These are phyloP conservation scores for Aureobasidium subglaciale DNA, from an alignment of 2,329 filamentous ascomycete species.

Conservation along the genomic window DNA sequence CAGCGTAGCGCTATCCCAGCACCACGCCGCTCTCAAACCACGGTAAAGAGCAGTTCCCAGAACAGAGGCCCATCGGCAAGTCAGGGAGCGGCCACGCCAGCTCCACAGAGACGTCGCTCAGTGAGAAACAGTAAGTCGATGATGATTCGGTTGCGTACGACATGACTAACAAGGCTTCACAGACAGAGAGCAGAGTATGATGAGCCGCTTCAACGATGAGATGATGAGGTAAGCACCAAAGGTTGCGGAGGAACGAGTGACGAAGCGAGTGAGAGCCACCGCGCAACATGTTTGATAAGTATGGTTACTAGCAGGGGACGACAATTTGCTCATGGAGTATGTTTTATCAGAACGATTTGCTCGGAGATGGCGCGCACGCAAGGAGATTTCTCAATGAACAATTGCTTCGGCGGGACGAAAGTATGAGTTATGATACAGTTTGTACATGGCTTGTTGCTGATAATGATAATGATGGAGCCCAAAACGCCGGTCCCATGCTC, in stretches of 20 bases:
- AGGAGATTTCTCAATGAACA: background rate
- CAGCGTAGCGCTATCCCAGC: background rate
- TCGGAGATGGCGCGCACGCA: background rate
- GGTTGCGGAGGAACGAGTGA: no score
- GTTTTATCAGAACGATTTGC: background rate
- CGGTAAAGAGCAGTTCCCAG: background rate
- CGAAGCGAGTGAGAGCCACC: no score
- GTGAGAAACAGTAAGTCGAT: background rate
- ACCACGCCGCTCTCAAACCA: background rate
- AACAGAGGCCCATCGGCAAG: background rate
- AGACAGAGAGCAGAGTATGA: conserved; percentile 11
- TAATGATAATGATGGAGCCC: background rate
- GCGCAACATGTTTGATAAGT: background rate
- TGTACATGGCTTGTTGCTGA: conserved; percentile 5
- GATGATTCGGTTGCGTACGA: background rate
- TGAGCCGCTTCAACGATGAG: conserved; percentile 8
- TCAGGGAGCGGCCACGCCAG: background rate
- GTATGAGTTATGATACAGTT: conserved; percentile 12
- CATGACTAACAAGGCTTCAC: background rate
- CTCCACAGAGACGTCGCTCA: background rate
- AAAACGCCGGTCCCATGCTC: conserved; percentile 11
- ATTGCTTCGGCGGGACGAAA: background rate
- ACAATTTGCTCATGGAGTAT: background rate
- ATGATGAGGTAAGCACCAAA: no score
- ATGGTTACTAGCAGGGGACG: no score